Evolutionary conservation across 345 rosid genomes (phyloP).

Genomic region (Leavenworthia alabamica): DNA sequence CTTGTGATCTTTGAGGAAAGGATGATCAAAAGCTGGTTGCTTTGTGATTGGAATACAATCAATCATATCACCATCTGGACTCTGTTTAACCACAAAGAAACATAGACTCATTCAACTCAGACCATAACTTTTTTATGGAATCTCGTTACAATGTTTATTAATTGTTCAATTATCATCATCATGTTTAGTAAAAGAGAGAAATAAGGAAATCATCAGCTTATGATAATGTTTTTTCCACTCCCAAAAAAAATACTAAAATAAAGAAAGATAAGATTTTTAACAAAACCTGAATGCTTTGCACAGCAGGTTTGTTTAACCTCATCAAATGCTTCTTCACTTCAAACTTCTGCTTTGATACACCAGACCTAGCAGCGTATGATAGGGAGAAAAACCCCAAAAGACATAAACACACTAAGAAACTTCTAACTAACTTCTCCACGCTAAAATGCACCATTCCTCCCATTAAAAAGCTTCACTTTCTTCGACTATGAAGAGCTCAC

Average conservation of each 20-base stretch:
- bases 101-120: not conserved
- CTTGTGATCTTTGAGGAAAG: conserved; percentile 89
- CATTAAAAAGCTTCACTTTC: conserved; percentile 17
- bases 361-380: conserved; percentile 54
- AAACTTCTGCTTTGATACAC: conserved; percentile 59
- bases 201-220: conserved; percentile 18
- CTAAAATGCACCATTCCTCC: conserved; percentile 35
- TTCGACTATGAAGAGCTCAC: not conserved
- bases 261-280: conserved; percentile 3
- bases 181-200: conserved; percentile 21
- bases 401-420: conserved; percentile 35
- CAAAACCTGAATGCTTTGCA: conserved; percentile 66
- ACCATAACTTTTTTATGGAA: no score
- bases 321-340: conserved; percentile 79
- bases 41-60: conserved; percentile 80
- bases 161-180: conserved; percentile 19
- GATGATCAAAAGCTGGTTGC: conserved; percentile 98
- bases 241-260: no score
- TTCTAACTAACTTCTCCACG: conserved; percentile 25
- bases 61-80: conserved; percentile 73
- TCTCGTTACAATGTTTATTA: no score
- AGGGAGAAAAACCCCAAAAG: conserved; percentile 40
- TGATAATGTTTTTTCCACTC: no score
- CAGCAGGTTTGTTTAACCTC: conserved; percentile 79
- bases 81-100: conserved; percentile 44